Evolutionary conservation across 2,329 filamentous ascomycete genomes (phyloP), one percentile per base, ranked within the genome.

Genomic region (Talaromyces piceae): DNA sequence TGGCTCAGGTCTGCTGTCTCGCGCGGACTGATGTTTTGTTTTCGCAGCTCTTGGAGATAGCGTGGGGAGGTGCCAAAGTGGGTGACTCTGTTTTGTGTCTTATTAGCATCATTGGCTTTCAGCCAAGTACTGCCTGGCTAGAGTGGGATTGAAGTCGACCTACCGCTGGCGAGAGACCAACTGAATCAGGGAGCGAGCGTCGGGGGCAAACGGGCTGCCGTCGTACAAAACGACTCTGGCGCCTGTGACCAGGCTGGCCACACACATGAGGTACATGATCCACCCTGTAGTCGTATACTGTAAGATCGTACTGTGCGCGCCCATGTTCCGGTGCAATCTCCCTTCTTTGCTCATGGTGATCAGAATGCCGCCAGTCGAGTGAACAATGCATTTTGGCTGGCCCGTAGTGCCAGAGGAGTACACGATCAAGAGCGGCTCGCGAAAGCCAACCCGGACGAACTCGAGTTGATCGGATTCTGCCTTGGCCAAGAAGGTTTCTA

Each of bases 331-430:
- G 57, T 84, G 79, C 20, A 84, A 61, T 20, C 63, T 67, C 1
- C 71, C 73, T 64, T 94, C 88, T 62, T 91, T 84, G 37, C 66
- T 67, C 2, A 66, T 56, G 28, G 63, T 69, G 39, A 72, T 54
- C 13, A 71, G 49, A 11, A 68, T 63, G 0, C 69, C 68, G 18
- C 69, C 69, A 5, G 67, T 65, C 0, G 82, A 84, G 65, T 95
- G 89, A 2, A 91, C 87, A 56, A 94, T 93, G 53, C 87, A 90
- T 63, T 94, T 94, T 11, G 89, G 89, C 18, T 80, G 81, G 3
- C 89, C 88, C 0, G 89, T 94, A 0, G 88, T 94, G 2, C 88
- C 88, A 1, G 83, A 87, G 0, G 85, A 80, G 61, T 89, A 94
- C 53, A 85, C 87, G 30, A 94, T 78, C 28, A 91, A 70, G 67